Conservation (phyloP, 2,329 filamentous ascomycete genomes). For the Phyllosticta ampelicida region DNA sequence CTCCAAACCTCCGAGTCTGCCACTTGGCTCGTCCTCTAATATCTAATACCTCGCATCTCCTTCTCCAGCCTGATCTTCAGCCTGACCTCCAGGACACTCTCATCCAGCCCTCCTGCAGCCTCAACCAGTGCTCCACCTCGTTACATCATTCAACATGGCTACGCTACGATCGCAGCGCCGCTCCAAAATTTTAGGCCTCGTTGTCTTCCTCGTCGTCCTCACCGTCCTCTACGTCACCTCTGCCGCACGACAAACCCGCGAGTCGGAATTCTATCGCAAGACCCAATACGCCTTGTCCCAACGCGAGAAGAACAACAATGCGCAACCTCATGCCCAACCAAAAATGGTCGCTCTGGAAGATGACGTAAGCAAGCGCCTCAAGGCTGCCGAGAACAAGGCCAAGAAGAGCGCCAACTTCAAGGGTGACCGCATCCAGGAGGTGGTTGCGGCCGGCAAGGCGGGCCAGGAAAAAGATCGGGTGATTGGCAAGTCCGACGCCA, state of each 20-base stretch:
- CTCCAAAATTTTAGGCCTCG: slow-evolving; percentile 54
- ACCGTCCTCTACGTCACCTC: slow-evolving; percentile 63
- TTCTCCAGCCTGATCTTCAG: too few species aligned
- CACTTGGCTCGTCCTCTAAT: neutral
- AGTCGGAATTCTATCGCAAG: slow-evolving; percentile 46
- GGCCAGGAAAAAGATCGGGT: slow-evolving; percentile 13
- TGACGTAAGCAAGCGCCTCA: slow-evolving; percentile 49
- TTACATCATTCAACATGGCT: slow-evolving; percentile 1
- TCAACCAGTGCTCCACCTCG: neutral
- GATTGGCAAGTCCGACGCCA: slow-evolving; percentile 12
- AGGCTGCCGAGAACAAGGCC: slow-evolving; percentile 57
- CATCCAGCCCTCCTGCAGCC: neutral
- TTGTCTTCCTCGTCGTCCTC: slow-evolving; percentile 54
- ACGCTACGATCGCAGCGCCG: slow-evolving; percentile 44
- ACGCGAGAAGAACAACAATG: slow-evolving; percentile 24
- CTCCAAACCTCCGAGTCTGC: neutral
- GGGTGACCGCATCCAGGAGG: slow-evolving; percentile 36
- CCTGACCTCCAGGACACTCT: neutral
- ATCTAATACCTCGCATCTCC: neutral
- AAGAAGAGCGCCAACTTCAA: slow-evolving; percentile 61
- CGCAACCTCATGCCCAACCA: slow-evolving; percentile 11
- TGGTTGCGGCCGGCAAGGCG: slow-evolving; percentile 20
- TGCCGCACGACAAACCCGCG: slow-evolving; percentile 42
- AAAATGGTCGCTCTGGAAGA: slow-evolving; percentile 31
- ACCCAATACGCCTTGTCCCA: slow-evolving; percentile 43